Evolutionary conservation across 257 asterid species (phyloP).

Genomic region (Solanum ahanhuiri): DNA sequence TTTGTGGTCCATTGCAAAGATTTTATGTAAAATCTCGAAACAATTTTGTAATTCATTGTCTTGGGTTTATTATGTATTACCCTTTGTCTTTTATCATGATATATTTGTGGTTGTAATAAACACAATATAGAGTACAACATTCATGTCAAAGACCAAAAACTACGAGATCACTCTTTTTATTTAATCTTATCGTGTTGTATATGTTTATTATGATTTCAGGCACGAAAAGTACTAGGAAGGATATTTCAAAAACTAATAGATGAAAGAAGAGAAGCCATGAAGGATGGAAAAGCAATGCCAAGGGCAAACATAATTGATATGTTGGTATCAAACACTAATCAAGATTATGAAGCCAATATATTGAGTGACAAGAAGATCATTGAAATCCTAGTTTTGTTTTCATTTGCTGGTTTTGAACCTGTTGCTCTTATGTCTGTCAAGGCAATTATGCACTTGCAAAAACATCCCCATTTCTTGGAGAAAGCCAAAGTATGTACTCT

Average conservation of each 20-base stretch:
- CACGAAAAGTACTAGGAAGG: neutral
- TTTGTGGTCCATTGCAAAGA: too few species aligned
- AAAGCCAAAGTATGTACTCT: neutral
- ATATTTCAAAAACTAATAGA: neutral
- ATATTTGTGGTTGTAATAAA: too few species aligned
- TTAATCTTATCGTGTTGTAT: too few species aligned
- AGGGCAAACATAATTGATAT: neutral
- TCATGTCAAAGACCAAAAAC: too few species aligned
- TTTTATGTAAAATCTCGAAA: too few species aligned
- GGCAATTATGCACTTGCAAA: neutral
- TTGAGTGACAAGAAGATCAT: slow-evolving; percentile 1
- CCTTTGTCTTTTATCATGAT: too few species aligned
- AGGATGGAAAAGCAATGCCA: neutral
- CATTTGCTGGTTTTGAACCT: slow-evolving; percentile 5
- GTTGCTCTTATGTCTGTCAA: neutral
- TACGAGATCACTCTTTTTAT: too few species aligned
- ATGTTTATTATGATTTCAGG: neutral
- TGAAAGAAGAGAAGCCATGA: neutral
- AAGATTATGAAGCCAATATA: neutral
- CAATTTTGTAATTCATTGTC: too few species aligned
- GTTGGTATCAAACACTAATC: neutral
- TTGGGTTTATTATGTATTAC: too few species aligned
- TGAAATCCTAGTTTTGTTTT: neutral
- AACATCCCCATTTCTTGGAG: neutral
- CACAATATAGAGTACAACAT: too few species aligned